Evolutionary conservation across 2,329 filamentous ascomycete species (phyloP).

Genomic region (Ceratocystis diversiconidia): DNA sequence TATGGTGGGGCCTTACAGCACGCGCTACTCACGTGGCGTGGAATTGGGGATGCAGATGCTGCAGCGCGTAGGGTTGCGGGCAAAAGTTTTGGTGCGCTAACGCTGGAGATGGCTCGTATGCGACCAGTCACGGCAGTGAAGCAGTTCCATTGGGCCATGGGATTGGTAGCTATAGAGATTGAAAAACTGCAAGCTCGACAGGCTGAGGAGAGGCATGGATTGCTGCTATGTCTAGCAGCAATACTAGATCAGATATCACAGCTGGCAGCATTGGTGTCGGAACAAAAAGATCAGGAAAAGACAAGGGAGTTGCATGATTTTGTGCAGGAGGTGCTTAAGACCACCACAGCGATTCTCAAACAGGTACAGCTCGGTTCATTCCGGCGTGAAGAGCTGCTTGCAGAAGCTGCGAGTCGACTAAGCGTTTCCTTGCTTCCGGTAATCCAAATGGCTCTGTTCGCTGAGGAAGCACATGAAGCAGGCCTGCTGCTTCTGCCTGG

Average conservation of each 20-base stretch:
- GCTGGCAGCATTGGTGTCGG: constrained; percentile 26
- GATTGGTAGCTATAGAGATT: constrained; percentile 33
- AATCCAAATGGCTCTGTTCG: constrained; percentile 8
- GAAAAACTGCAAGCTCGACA: constrained; percentile 39
- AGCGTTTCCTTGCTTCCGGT: constrained; percentile 39
- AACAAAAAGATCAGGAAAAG: background rate
- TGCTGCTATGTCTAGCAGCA: constrained; percentile 47
- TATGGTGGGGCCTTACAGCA: constrained; percentile 57
- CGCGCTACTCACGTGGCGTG: constrained; percentile 69
- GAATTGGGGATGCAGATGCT: constrained; percentile 66
- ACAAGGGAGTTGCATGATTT: background rate
- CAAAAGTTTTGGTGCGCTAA: constrained; percentile 49
- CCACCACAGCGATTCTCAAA: constrained; percentile 16
- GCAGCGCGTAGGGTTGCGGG: constrained; percentile 60
- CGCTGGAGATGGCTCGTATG: constrained; percentile 27
- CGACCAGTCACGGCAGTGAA: constrained; percentile 20
- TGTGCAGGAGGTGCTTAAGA: background rate
- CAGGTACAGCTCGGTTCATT: constrained; percentile 32
- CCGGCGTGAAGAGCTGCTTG: constrained; percentile 49
- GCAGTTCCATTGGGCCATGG: constrained; percentile 27
- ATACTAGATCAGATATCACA: constrained; percentile 36
- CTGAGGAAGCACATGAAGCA: background rate
- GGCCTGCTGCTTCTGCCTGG: constrained; percentile 1
- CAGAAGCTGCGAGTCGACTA: constrained; percentile 46
- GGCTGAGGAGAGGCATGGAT: constrained; percentile 55